Base-by-base conservation (phyloP, 352 stramenopile genomes). In the Globisporangium perplexum region DNA sequence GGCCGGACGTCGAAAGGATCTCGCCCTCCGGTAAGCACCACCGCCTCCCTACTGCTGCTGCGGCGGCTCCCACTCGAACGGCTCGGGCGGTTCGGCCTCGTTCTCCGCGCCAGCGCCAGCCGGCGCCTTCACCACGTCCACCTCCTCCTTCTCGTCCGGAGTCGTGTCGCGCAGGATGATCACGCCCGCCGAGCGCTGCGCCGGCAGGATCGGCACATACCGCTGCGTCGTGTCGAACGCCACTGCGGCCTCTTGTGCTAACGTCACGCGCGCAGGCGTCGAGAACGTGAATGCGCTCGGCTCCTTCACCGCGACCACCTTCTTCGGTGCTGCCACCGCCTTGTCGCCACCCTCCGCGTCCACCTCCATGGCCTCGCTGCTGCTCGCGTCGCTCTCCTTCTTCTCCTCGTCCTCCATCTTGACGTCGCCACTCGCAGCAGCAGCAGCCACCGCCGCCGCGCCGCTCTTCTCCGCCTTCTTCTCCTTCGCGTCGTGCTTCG, bases 141-240 rank as follows among this genome's bases (percentile, higher is more conserved):
- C 93, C 54, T 98, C 93, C 59, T 98, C 95, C 28, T 73, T 70
- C 60, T 98, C 93, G 28, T 82, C 78, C 8, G 96, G 96, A 46
- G 83, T 97, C 58, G 80, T 96, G 75, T 99, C 96, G 39, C 85
- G 92, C 38, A 99, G 77, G 67, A 99, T 96, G 57, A 99, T 93
- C 47, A 99, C 94, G 51, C 96, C 96, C 59, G 85, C 80, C 20
- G 87, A 64, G 44, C 79, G 81, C 62, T 88, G 78, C 52, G 73
- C 63, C 46, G 74, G 70, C 66, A 90, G 74, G 46, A 93, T 85
- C 36, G 78, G 81, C 49, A 90, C 74, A 74, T 98, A 98, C 52
- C 95, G 86, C 73, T 98, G 95, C 54, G 87, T 69, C 42, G 85
- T 61, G 62, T 98, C 86, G 64, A 98, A 96, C 38, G 80, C 78